These are phyloP conservation scores for Pestalotiopsis sp. DNA, from an alignment of 2,329 filamentous ascomycete genomes.

Conservation along the genomic window DNA sequence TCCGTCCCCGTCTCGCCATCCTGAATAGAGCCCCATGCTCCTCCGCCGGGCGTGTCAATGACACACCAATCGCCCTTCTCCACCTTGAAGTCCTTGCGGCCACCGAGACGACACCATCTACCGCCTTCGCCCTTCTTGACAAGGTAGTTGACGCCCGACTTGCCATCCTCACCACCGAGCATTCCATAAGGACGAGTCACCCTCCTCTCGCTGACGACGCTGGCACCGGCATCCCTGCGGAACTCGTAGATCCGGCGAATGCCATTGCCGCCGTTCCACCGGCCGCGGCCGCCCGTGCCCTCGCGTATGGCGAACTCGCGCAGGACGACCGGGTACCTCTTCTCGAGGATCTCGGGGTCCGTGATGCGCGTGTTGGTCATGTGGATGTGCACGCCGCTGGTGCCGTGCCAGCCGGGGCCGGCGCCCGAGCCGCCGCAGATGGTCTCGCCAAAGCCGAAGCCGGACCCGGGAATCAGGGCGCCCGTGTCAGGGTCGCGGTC, in stretches of 20 bases:
- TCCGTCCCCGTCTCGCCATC: not conserved
- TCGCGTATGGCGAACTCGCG: slow-evolving; percentile 62
- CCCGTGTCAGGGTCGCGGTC: slow-evolving; percentile 20
- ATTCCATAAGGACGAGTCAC: slow-evolving; percentile 74
- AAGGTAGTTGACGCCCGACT: slow-evolving; percentile 71
- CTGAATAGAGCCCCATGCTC: slow-evolving; percentile 42
- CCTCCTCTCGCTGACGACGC: slow-evolving; percentile 71
- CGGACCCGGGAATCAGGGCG: slow-evolving; percentile 27
- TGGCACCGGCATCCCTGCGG: slow-evolving; percentile 67
- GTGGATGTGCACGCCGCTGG: slow-evolving; percentile 70
- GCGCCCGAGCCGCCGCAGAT: slow-evolving; percentile 73
- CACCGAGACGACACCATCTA: slow-evolving; percentile 54
- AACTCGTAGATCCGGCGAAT: slow-evolving; percentile 74
- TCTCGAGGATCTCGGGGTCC: slow-evolving; percentile 71
- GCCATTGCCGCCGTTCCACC: slow-evolving; percentile 67
- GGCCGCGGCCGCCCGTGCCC: slow-evolving; percentile 60
- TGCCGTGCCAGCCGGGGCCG: slow-evolving; percentile 67
- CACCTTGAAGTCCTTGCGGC: slow-evolving; percentile 61
- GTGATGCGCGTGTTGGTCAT: slow-evolving; percentile 79
- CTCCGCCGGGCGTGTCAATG: slow-evolving; percentile 63
- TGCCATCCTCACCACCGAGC: slow-evolving; percentile 68
- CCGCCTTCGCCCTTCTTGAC: slow-evolving; percentile 36
- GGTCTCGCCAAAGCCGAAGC: slow-evolving; percentile 80
- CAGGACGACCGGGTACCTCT: slow-evolving; percentile 69
- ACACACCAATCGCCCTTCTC: slow-evolving; percentile 63